Evolutionary conservation across 1,284 basidiomycete species (phyloP).

Genomic region (Apiotrichum domesticum): DNA sequence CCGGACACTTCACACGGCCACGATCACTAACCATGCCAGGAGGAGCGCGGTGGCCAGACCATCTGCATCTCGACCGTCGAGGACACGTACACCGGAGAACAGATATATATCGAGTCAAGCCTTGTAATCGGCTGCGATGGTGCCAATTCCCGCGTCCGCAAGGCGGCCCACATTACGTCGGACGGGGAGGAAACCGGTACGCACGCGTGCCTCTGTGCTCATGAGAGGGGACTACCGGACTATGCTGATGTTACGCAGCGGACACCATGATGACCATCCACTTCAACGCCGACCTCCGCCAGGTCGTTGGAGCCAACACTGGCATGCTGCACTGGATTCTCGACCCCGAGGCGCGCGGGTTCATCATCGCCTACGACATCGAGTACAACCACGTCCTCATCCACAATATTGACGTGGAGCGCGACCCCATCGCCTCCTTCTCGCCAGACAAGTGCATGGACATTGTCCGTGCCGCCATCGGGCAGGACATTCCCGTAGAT

Average conservation of each 20-base stretch:
- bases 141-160: slow-evolving; percentile 22
- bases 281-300: slow-evolving; percentile 22
- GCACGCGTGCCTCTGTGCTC: background rate
- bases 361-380: slow-evolving; percentile 27
- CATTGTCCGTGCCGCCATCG: slow-evolving; percentile 22
- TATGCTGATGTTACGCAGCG: slow-evolving; percentile 2
- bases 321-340: slow-evolving; percentile 30
- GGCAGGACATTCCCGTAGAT: slow-evolving; percentile 19
- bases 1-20: background rate
- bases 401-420: slow-evolving; percentile 21
- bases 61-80: slow-evolving; percentile 16
- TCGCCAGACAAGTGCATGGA: slow-evolving; percentile 20
- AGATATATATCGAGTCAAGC: slow-evolving; percentile 12
- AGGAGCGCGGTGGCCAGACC: slow-evolving; percentile 5
- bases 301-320: slow-evolving; percentile 19
- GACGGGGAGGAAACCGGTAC: slow-evolving; percentile 23
- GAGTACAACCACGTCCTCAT: slow-evolving; percentile 25
- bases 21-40: background rate
- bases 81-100: slow-evolving; percentile 24
- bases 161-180: slow-evolving; percentile 15
- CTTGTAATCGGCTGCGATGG: slow-evolving; percentile 24
- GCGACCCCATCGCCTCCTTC: slow-evolving; percentile 17
- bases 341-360: slow-evolving; percentile 22
- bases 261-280: slow-evolving; percentile 26
- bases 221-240: background rate